Evolutionary conservation across 441 rosid species (phyloP).

Genomic region (Syzygium malaccense): DNA sequence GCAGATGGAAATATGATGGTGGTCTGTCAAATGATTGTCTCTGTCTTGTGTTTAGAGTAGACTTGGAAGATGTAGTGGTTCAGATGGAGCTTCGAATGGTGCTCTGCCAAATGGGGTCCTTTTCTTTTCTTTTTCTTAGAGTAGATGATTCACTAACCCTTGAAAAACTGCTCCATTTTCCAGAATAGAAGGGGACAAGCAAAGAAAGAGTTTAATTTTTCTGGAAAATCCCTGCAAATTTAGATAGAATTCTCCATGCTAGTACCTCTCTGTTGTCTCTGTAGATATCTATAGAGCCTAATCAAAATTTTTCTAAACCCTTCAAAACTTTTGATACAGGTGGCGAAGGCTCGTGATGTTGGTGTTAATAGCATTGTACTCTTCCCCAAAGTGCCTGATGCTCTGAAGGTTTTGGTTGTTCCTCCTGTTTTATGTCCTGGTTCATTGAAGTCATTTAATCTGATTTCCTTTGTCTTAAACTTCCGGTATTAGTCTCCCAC

Average conservation of each 20-base stretch:
- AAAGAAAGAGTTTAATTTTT: neutral
- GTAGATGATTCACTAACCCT: neutral
- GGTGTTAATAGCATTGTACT: slow-evolving; percentile 83
- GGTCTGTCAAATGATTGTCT: neutral
- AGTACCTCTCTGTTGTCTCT: neutral
- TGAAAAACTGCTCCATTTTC: neutral
- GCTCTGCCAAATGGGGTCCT: neutral
- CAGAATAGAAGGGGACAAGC: neutral
- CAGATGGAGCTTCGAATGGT: neutral
- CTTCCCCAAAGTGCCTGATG: slow-evolving; percentile 97
- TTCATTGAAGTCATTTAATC: neutral
- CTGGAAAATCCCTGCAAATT: neutral
- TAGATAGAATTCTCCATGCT: neutral
- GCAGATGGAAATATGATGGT: neutral
- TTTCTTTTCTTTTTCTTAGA: neutral
- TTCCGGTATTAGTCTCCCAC: slow-evolving; percentile 41
- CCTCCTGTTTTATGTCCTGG: neutral
- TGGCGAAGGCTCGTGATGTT: slow-evolving; percentile 86
- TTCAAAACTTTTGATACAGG: slow-evolving; percentile 35
- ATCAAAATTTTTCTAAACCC: neutral
- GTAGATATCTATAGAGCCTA: neutral
- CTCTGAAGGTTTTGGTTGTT: slow-evolving; percentile 59
- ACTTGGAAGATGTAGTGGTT: neutral
- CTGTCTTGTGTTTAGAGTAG: neutral
- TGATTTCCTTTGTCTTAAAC: slow-evolving; percentile 4